Evolutionary conservation across 805 yeast genomes (phyloP).

Genomic region (Wickerhamomyces strasburgensis): DNA sequence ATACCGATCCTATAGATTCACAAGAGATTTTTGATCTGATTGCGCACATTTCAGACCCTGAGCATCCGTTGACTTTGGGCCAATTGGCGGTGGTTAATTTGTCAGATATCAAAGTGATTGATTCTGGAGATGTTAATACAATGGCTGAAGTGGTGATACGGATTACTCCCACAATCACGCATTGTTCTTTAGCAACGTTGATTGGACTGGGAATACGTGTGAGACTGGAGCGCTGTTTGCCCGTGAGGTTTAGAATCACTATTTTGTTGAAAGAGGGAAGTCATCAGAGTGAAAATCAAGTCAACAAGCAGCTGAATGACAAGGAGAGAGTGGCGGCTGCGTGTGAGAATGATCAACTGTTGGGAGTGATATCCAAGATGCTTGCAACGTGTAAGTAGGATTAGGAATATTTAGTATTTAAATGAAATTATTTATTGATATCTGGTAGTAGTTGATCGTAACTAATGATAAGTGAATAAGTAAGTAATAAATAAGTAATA

Average conservation of each 20-base stretch:
- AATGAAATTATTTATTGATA: too few relatives aligned
- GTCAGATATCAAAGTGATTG: constrained; percentile 67
- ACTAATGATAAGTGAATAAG: too few relatives aligned
- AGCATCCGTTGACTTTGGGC: constrained; percentile 92
- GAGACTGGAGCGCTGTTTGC: constrained; percentile 81
- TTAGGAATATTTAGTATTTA: neutral
- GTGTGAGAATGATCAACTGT: constrained; percentile 89
- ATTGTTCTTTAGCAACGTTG: constrained; percentile 91
- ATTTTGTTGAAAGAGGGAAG: constrained; percentile 84
- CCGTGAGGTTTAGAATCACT: constrained; percentile 75
- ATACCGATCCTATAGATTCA: constrained; percentile 66
- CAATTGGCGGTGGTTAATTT: constrained; percentile 91
- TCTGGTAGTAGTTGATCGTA: too few relatives aligned
- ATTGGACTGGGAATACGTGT: constrained; percentile 95
- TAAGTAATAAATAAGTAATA: too few relatives aligned
- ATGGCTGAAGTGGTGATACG: constrained; percentile 74
- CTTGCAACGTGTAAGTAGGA: constrained; percentile 62
- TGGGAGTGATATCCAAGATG: constrained; percentile 91
- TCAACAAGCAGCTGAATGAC: constrained; percentile 93
- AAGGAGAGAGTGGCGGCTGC: constrained; percentile 99
- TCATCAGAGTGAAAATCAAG: constrained; percentile 94
- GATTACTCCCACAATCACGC: constrained; percentile 97
- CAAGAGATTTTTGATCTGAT: constrained; percentile 89
- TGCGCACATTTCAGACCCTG: constrained; percentile 90
- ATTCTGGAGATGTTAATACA: constrained; percentile 45